Conservation (phyloP, 2,329 filamentous ascomycete species). For the Beauveria medogensis region DNA sequence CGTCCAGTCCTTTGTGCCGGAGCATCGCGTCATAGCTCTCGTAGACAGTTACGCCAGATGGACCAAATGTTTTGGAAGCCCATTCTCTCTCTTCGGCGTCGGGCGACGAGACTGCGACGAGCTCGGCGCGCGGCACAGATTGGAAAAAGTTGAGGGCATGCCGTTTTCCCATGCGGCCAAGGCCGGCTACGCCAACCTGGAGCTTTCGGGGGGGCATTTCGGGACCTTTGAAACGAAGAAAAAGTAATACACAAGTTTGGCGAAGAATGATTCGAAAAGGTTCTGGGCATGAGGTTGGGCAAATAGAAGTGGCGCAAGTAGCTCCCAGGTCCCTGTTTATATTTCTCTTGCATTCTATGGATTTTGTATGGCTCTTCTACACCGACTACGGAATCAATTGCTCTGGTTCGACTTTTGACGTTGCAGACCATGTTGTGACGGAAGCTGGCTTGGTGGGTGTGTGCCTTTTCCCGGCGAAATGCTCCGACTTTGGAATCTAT, state of each 20-base stretch:
- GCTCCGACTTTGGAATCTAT: background rate
- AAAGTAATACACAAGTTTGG: background rate
- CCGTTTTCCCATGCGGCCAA: constrained; percentile 44
- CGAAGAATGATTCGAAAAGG: background rate
- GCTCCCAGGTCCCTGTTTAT: background rate
- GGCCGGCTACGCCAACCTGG: constrained; percentile 38
- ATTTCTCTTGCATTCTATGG: background rate
- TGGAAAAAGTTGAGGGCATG: constrained; percentile 41
- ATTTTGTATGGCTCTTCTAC: background rate
- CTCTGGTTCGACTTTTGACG: background rate
- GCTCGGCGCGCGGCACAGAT: constrained; percentile 35
- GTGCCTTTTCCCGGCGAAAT: background rate
- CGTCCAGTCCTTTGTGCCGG: background rate
- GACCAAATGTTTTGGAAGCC: constrained; percentile 37
- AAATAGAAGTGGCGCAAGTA: background rate
- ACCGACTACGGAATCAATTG: background rate
- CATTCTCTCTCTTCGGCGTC: constrained; percentile 35
- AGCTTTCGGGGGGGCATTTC: constrained; percentile 20
- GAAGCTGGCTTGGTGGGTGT: background rate
- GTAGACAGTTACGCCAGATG: background rate
- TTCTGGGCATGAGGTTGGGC: background rate
- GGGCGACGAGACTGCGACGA: constrained; percentile 42
- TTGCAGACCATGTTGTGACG: background rate
- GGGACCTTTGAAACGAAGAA: background rate
- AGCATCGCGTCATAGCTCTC: background rate